Evolutionary conservation across 352 stramenopile species (phyloP).

Genomic region (Pythium aristosporum): DNA sequence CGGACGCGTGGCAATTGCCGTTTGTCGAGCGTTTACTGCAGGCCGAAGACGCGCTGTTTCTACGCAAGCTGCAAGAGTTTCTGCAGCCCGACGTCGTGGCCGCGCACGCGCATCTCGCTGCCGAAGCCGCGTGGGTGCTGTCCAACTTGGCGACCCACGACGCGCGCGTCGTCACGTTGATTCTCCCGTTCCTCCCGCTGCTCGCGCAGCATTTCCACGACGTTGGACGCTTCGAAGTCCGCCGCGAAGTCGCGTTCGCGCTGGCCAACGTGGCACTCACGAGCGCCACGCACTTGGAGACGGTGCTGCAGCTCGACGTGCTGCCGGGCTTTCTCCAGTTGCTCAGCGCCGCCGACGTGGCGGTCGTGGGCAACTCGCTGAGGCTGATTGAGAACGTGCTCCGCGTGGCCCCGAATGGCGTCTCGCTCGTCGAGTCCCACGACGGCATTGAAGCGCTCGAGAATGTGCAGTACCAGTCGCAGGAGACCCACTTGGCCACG

Average conservation of each 20-base stretch:
- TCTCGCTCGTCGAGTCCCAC: slow-evolving; percentile 54
- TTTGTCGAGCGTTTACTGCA: slow-evolving; percentile 47
- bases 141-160: slow-evolving; percentile 76
- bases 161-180: slow-evolving; percentile 45
- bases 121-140: slow-evolving; percentile 72
- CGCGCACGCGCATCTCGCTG: slow-evolving; percentile 39
- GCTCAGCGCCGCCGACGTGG: slow-evolving; percentile 57
- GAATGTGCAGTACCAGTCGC: slow-evolving; percentile 67
- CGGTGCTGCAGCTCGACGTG: slow-evolving; percentile 59
- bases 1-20: slow-evolving; percentile 70
- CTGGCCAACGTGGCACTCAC: slow-evolving; percentile 76
- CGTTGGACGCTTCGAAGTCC: slow-evolving; percentile 60
- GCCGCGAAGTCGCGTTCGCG: slow-evolving; percentile 71
- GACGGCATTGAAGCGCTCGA: slow-evolving; percentile 81
- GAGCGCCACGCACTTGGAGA: slow-evolving; percentile 41
- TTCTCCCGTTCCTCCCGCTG: slow-evolving; percentile 59
- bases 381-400: slow-evolving; percentile 81
- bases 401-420: slow-evolving; percentile 49
- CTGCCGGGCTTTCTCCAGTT: slow-evolving; percentile 58
- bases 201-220: slow-evolving; percentile 57
- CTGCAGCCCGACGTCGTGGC: slow-evolving; percentile 39
- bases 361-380: slow-evolving; percentile 74
- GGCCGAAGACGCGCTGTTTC: slow-evolving; percentile 45
- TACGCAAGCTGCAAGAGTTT: slow-evolving; percentile 60
- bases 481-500: slow-evolving; percentile 54